Evolutionary conservation across 108 stramenopile genomes (phyloP), one percentile per base, ranked within the genome.

Genomic region (Nitzschia sp.): DNA sequence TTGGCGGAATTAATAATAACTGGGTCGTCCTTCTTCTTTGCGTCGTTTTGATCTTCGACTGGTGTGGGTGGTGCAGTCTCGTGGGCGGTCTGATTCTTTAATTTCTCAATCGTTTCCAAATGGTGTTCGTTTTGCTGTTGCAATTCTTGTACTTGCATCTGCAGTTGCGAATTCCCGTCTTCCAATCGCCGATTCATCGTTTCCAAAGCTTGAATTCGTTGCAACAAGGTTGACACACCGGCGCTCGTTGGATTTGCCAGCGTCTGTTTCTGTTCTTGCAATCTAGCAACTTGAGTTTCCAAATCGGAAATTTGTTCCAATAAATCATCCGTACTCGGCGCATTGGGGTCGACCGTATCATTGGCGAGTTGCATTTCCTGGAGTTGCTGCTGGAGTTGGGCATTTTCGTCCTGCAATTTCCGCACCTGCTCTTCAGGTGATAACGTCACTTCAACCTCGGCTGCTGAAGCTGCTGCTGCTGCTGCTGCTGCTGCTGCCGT

Each of bases 251-350:
- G 4, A 50, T 50, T 16, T 58, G 13, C 13, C 11, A 58, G 31
- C 2, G n/a, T 11, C 33, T 30, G 16, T 1, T 58, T 58, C 1
- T 58, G 30, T 3, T 58, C 30, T 58, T 58, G 57, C 33, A 58
- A 58, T 15, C 15, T 25, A 2, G 57, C 15, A 30, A 29, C 29
- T 44, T 61, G 41, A 15, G 60, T 25, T 27, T 61, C 60, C 60
- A 61, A 61, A 13, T 41, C 23, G 1, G 19, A 25, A 61, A 61
- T 61, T 61, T 45, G 60, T 22, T 44, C 41, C 41, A 44, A 41
- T 15, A 61, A 45, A 44, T 61, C 60, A 27, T 61, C 60, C 17
- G 60, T 45, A 61, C 60, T 61, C 1, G 60, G 60, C 13, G 38
- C 38, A 25, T 32, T 32, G 31, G 2, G 27, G 1, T 58, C 3